These are phyloP conservation scores for Alternaria metachromatica DNA, from an alignment of 2,329 filamentous ascomycete genomes.

Conservation along the genomic window DNA sequence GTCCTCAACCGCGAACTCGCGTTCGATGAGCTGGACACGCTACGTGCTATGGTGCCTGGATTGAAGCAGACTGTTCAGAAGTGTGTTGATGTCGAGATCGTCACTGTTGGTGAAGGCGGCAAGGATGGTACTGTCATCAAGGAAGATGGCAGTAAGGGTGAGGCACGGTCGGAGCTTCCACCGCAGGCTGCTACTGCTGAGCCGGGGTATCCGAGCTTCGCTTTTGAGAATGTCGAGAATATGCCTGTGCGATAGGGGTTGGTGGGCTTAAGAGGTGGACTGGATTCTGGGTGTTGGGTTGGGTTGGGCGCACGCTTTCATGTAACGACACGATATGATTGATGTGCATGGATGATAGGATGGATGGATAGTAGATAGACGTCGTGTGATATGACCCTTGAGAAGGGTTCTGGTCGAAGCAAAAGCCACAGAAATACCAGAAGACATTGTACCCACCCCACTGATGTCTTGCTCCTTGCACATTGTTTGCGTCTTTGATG, in stretches of 20 bases:
- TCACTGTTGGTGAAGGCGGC: conserved; percentile 73
- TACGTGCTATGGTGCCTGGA: conserved; percentile 78
- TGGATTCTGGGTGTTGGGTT: not conserved
- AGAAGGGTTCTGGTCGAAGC: not conserved
- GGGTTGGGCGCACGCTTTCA: not conserved
- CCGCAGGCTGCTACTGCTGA: conserved; percentile 74
- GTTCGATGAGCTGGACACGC: conserved; percentile 81
- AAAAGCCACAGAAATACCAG: not conserved
- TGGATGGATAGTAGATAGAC: not conserved
- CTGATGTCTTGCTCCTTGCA: not conserved
- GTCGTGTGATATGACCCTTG: not conserved
- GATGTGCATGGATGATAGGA: not conserved
- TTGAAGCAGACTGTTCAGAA: conserved; percentile 77
- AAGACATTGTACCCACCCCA: not conserved
- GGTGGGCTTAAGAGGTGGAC: not conserved
- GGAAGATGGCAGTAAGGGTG: conserved; percentile 61
- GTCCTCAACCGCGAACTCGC: conserved; percentile 85
- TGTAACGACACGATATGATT: not conserved
- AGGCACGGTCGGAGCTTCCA: conserved; percentile 64
- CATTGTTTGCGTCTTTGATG: too few relatives aligned
- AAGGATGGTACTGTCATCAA: conserved; percentile 67
- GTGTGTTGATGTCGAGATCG: conserved; percentile 73
- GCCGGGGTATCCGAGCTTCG: conserved; percentile 81
- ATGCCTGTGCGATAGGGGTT: conserved; percentile 29
- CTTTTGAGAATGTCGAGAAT: conserved; percentile 76